These are phyloP conservation scores for Saturnispora ahearnii DNA, from an alignment of 805 yeast genomes.

Conservation along the genomic window DNA sequence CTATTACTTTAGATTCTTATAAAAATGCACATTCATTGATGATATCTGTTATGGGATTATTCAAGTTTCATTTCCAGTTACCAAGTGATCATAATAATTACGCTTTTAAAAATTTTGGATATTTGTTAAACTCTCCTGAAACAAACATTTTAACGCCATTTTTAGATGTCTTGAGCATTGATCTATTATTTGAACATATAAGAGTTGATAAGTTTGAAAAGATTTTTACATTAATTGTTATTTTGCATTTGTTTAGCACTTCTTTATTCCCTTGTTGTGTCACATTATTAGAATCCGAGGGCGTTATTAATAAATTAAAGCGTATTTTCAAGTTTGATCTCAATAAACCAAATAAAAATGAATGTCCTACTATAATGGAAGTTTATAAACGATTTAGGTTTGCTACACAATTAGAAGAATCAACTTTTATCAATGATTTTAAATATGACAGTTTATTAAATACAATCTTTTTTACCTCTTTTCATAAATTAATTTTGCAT, in stretches of 20 bases:
- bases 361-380: conserved; percentile 7
- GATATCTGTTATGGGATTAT: conserved; percentile 15
- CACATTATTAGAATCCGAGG: conserved; percentile 4
- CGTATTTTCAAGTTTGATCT: conserved; percentile 5
- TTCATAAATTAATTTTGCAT: conserved; percentile 5
- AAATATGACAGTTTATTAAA: conserved; percentile 10
- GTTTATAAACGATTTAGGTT: conserved; percentile 15
- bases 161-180: conserved; percentile 10
- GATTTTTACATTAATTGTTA: conserved; percentile 14
- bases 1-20: conserved; percentile 11
- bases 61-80: conserved; percentile 23
- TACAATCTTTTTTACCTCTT: conserved; percentile 10
- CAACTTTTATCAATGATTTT: conserved; percentile 16
- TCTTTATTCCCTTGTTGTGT: conserved; percentile 11
- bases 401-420: conserved; percentile 16
- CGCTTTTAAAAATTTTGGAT: conserved; percentile 23
- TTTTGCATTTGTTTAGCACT: conserved; percentile 18
- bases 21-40: conserved; percentile 13
- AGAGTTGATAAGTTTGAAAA: conserved; percentile 18
- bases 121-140: conserved; percentile 10
- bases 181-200: conserved; percentile 14
- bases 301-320: conserved; percentile 4
- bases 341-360: background rate
- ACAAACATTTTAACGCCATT: conserved; percentile 11
- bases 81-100: conserved; percentile 18